phyloP scores from a whole-genome alignment of 768 basidiomycete genomes.

The Rhodotorula graminis region DNA sequence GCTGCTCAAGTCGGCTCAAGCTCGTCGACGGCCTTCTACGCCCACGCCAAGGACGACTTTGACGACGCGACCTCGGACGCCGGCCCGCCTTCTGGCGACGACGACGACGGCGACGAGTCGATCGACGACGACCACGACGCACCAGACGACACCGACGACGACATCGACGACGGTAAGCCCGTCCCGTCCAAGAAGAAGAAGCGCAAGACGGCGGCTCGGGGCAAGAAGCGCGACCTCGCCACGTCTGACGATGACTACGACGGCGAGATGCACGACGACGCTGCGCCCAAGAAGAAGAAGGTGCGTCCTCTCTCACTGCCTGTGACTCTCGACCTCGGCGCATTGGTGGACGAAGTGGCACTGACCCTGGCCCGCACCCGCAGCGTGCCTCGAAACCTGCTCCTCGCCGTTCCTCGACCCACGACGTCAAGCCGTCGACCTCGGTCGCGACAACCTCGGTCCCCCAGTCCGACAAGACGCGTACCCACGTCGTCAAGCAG shows the following conservation, averaged over 20 bases:
- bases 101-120: constrained; percentile 6
- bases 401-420: background rate
- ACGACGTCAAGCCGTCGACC: background rate
- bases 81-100: too few species aligned
- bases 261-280: background rate
- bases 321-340: background rate
- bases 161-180: constrained; percentile 46
- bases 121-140: background rate
- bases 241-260: background rate
- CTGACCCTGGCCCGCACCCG: background rate
- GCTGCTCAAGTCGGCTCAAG: background rate
- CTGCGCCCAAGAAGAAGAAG: background rate
- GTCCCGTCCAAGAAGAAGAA: background rate
- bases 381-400: background rate
- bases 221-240: background rate
- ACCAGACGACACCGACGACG: constrained; percentile 26
- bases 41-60: background rate
- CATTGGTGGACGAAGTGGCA: too few species aligned
- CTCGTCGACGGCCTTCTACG: background rate
- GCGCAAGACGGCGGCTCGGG: background rate
- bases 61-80: background rate
- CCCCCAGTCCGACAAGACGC: constrained; percentile 33
- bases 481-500: constrained; percentile 35
- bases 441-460: background rate
- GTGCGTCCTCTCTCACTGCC: background rate